A percentile compares a stretch with the other conserved stretches of the same genome.
These are phyloP conservation scores for Penicillium arizonense DNA, from an alignment of 495 filamentous ascomycete species.

Conservation along the genomic window DNA sequence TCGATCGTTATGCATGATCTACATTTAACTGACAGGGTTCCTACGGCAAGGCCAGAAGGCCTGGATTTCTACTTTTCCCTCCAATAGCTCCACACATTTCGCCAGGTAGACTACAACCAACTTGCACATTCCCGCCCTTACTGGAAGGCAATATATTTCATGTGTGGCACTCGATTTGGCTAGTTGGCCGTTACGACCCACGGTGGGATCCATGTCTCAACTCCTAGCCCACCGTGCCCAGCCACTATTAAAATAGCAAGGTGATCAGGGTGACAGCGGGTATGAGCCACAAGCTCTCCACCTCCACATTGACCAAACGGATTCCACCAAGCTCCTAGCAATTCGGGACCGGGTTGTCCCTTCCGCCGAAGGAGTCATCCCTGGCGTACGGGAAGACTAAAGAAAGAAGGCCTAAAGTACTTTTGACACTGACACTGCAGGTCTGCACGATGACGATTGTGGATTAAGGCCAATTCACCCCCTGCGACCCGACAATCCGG, in stretches of 20 bases:
- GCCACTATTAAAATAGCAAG: slow-evolving; percentile 1
- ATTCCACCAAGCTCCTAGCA: slow-evolving; percentile 6
- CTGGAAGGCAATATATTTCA: background rate
- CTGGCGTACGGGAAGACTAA: background rate
- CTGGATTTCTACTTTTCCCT: too few relatives aligned
- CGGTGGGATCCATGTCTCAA: background rate
- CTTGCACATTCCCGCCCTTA: too few relatives aligned
- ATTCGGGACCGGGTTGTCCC: slow-evolving; percentile 1
- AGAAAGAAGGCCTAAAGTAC: background rate
- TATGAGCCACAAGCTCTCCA: too few relatives aligned
- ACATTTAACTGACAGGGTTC: too few relatives aligned
- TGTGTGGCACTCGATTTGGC: slow-evolving; percentile 5
- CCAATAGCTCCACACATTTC: too few relatives aligned
- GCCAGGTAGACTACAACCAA: too few relatives aligned
- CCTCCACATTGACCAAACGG: slow-evolving; percentile 6
- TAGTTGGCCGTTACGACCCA: slow-evolving; percentile 24
- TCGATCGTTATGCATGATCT: too few relatives aligned
- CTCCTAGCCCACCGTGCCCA: background rate
- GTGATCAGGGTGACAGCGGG: background rate
- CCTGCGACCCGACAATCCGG: background rate
- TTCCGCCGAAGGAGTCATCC: slow-evolving; percentile 2
- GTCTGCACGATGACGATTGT: background rate
- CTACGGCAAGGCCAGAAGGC: too few relatives aligned
- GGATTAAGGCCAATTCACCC: background rate
- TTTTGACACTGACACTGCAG: slow-evolving; percentile 3